These are phyloP conservation scores for Piloderma croceum DNA, from an alignment of 768 basidiomycete species.

Conservation along the genomic window DNA sequence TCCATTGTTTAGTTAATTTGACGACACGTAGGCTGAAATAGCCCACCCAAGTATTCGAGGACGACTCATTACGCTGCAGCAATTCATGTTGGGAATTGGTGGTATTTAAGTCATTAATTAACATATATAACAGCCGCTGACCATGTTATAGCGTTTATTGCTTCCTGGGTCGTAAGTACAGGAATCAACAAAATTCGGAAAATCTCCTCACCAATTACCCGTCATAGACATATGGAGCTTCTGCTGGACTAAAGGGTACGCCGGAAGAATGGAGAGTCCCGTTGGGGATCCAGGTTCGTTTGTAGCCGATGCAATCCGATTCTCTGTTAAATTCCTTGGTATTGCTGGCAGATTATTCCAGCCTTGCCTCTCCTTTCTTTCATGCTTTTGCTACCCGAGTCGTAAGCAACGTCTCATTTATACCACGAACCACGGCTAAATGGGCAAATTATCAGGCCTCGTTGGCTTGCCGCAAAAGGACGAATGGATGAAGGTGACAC, in stretches of 20 bases:
- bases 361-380: constrained; percentile 46
- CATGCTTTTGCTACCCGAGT: constrained; percentile 48
- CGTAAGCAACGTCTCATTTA: too few species aligned
- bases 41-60: constrained; percentile 54
- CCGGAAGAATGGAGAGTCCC: constrained; percentile 48
- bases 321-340: background rate
- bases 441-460: constrained; percentile 31
- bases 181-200: background rate
- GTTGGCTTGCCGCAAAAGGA: constrained; percentile 51
- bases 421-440: too few species aligned
- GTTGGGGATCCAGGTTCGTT: constrained; percentile 35
- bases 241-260: constrained; percentile 31
- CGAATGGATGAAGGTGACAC: constrained; percentile 39
- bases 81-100: constrained; percentile 49
- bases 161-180: constrained; percentile 39
- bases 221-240: constrained; percentile 35
- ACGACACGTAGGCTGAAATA: constrained; percentile 39
- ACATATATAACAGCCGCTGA: background rate
- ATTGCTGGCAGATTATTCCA: constrained; percentile 27
- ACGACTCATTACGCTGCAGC: constrained; percentile 47
- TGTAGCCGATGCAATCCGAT: background rate
- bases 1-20: background rate
- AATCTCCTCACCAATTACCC: background rate
- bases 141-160: constrained; percentile 36
- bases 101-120: constrained; percentile 17